Percentiles rank a stretch among this genome's conserved stretches.
These are phyloP conservation scores for Brassica carinata DNA, from an alignment of 345 rosid genomes.

Conservation along the genomic window DNA sequence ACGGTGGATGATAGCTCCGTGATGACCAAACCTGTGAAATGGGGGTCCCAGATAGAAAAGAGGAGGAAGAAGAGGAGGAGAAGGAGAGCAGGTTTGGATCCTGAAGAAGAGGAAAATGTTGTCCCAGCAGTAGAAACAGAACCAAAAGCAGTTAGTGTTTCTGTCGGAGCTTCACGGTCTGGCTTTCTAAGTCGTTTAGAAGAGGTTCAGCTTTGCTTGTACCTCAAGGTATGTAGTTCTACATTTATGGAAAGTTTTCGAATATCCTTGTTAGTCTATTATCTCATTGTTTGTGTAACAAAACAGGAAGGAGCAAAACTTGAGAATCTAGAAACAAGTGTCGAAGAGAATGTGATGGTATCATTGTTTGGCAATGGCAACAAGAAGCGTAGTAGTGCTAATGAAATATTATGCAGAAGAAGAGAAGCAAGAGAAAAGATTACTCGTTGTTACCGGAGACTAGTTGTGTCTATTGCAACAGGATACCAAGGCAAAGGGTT, in stretches of 20 bases:
- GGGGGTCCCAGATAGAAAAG: slow-evolving; percentile 38
- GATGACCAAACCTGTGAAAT: slow-evolving; percentile 42
- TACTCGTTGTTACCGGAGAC: slow-evolving; percentile 47
- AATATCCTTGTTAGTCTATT: not conserved
- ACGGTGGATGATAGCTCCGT: slow-evolving; percentile 34
- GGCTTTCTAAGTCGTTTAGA: slow-evolving; percentile 44
- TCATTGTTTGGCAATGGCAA: slow-evolving; percentile 34
- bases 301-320: slow-evolving; percentile 54
- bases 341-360: slow-evolving; percentile 38
- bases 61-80: slow-evolving; percentile 51
- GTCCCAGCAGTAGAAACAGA: slow-evolving; percentile 10
- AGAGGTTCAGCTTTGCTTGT: slow-evolving; percentile 54
- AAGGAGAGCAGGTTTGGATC: slow-evolving; percentile 38
- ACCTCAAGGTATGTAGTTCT: slow-evolving; percentile 44
- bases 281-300: not conserved
- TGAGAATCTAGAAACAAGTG: slow-evolving; percentile 47
- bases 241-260: not conserved
- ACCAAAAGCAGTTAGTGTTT: not conserved
- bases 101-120: slow-evolving; percentile 33
- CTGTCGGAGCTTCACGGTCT: slow-evolving; percentile 35
- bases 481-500: slow-evolving; percentile 60
- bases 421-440: slow-evolving; percentile 54
- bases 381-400: slow-evolving; percentile 34
- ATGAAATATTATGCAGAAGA: slow-evolving; percentile 46
- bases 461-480: slow-evolving; percentile 56